Percentiles rank a stretch among this genome's conserved stretches.
phyloP scores from a whole-genome alignment of 345 rosid genomes.

The Eucalyptus virginea region DNA sequence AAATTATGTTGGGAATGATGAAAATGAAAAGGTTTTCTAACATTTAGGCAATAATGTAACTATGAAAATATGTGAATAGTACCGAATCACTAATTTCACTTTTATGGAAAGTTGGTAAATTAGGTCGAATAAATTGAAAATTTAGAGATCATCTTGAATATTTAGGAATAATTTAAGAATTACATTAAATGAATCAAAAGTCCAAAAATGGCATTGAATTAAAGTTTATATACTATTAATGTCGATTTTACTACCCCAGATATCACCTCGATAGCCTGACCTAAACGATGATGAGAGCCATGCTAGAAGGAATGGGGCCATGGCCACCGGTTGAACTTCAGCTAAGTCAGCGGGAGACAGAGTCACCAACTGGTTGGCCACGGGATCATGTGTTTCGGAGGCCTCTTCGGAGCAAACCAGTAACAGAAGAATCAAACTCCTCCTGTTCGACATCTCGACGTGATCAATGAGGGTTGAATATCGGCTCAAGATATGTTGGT shows the following conservation, averaged over 20 bases:
- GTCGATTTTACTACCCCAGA: background rate
- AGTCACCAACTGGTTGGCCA: background rate
- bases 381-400: background rate
- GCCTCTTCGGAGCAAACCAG: background rate
- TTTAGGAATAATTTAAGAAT: background rate
- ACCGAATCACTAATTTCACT: rapidly evolving
- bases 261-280: background rate
- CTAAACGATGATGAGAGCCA: background rate
- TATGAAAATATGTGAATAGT: background rate
- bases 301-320: background rate
- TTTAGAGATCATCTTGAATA: rapidly evolving
- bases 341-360: background rate
- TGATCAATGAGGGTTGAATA: background rate
- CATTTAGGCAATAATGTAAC: background rate
- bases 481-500: background rate
- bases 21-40: background rate
- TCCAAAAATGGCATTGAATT: background rate
- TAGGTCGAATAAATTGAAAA: rapidly evolving
- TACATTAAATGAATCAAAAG: background rate
- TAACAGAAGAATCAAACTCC: background rate
- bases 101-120: background rate
- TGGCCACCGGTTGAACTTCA: background rate
- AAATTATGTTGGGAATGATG: background rate
- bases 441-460: background rate
- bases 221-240: background rate